These are phyloP conservation scores for Calonectria honghensis DNA, from an alignment of 2,329 filamentous ascomycete species.

Conservation along the genomic window DNA sequence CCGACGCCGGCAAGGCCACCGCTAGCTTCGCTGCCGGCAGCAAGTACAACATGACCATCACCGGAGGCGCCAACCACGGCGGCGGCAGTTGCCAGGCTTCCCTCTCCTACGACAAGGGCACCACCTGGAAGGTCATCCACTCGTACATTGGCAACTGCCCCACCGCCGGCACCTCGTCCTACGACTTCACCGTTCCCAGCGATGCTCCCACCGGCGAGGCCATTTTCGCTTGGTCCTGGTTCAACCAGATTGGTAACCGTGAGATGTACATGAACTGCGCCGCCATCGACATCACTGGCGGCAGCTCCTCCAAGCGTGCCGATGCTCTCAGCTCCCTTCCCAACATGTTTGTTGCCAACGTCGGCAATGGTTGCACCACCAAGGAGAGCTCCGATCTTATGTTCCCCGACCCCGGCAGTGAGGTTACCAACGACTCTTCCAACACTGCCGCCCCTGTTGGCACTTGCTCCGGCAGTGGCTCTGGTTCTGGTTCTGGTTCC, in stretches of 20 bases:
- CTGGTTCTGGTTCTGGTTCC: constrained; percentile 41
- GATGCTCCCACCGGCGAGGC: constrained; percentile 77
- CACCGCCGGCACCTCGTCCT: constrained; percentile 66
- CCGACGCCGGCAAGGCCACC: constrained; percentile 70
- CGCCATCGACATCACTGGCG: constrained; percentile 75
- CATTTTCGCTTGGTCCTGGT: constrained; percentile 85
- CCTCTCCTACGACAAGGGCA: constrained; percentile 83
- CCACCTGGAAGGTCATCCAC: constrained; percentile 80
- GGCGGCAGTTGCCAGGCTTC: constrained; percentile 87
- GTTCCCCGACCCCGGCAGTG: constrained; percentile 80
- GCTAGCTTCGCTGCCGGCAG: constrained; percentile 78
- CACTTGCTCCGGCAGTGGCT: constrained; percentile 53
- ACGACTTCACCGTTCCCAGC: constrained; percentile 79
- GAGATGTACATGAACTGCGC: constrained; percentile 95
- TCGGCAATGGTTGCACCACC: constrained; percentile 76
- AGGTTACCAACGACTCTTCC: constrained; percentile 65
- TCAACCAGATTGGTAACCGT: constrained; percentile 84
- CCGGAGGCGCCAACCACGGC: constrained; percentile 77
- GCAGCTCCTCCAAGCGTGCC: constrained; percentile 59
- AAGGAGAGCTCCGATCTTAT: constrained; percentile 73
- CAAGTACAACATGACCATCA: constrained; percentile 77
- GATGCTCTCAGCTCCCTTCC: constrained; percentile 74
- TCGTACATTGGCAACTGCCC: constrained; percentile 75
- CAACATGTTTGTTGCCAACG: constrained; percentile 82
- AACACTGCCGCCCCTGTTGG: constrained; percentile 61